Percentiles rank a stretch among this genome's conserved stretches.
These are phyloP conservation scores for Fusarium continuum DNA, from an alignment of 2,329 filamentous ascomycete species.

Conservation along the genomic window DNA sequence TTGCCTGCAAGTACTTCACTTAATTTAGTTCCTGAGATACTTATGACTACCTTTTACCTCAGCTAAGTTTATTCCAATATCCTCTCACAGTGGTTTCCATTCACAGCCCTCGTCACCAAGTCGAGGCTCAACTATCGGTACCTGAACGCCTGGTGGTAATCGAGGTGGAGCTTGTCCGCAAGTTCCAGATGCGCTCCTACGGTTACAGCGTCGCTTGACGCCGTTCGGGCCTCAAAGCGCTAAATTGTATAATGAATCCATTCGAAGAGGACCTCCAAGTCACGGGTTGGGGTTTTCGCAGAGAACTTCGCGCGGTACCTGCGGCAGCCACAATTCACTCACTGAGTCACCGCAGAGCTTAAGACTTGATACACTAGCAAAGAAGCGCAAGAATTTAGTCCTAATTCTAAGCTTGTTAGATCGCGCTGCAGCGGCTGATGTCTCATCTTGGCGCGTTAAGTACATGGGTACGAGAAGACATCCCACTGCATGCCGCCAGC, in stretches of 20 bases:
- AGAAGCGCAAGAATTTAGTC: background rate
- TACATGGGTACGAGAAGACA: background rate
- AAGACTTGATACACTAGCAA: background rate
- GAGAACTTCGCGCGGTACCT: slow-evolving; percentile 1
- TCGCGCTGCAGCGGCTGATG: background rate
- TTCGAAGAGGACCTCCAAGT: background rate
- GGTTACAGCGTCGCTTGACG: background rate
- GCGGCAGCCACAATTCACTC: slow-evolving; percentile 3
- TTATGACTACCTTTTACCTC: background rate
- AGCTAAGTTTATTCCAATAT: background rate
- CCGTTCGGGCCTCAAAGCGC: background rate
- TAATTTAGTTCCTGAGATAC: no score
- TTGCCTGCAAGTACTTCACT: background rate
- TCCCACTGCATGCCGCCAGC: slow-evolving; percentile 3
- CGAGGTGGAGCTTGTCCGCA: background rate
- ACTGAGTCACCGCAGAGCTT: background rate
- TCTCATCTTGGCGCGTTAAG: background rate
- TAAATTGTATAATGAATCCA: slow-evolving; percentile 1
- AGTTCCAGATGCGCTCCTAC: slow-evolving; percentile 3
- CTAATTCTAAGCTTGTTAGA: background rate
- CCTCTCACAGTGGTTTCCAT: no score
- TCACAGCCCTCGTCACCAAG: background rate
- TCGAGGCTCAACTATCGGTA: slow-evolving; percentile 13
- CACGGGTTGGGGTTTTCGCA: background rate
- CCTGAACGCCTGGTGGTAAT: background rate